These are phyloP conservation scores for Xylaria sp. DNA, from an alignment of 2,329 filamentous ascomycete species.

Conservation along the genomic window DNA sequence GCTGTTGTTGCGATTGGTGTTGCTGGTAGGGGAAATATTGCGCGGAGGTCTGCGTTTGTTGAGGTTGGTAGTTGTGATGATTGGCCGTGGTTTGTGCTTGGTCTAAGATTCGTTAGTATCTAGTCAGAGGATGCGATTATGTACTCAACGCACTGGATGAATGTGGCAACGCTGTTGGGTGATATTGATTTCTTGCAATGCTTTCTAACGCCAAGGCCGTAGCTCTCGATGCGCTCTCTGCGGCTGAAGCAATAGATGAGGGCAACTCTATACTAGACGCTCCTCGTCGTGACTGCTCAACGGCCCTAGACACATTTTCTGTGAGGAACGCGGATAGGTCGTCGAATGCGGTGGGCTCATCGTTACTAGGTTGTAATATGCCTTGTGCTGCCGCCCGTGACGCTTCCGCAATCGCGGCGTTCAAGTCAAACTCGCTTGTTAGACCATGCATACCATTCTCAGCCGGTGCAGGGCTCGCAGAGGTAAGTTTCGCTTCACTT, in stretches of 20 bases:
- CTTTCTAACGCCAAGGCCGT: conserved; percentile 42
- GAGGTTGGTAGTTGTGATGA: conserved; percentile 35
- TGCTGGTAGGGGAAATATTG: conserved; percentile 34
- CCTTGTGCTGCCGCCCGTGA: conserved; percentile 41
- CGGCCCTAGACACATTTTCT: conserved; percentile 40
- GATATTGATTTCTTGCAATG: conserved; percentile 43
- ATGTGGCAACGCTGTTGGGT: conserved; percentile 41
- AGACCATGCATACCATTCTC: conserved; percentile 31
- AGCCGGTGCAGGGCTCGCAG: conserved; percentile 31
- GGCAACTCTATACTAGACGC: conserved; percentile 36
- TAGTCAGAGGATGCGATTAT: not conserved
- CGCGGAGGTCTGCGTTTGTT: conserved; percentile 31
- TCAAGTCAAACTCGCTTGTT: conserved; percentile 39
- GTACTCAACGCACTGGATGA: conserved; percentile 30
- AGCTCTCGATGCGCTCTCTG: conserved; percentile 42
- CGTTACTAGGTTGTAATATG: conserved; percentile 30
- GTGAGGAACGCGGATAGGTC: conserved; percentile 41
- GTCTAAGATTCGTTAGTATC: conserved; percentile 27
- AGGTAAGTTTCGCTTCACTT: conserved; percentile 30
- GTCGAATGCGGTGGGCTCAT: conserved; percentile 32
- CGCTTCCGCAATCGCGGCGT: conserved; percentile 43
- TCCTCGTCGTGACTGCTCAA: conserved; percentile 38
- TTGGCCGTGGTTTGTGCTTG: conserved; percentile 30
- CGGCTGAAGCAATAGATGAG: conserved; percentile 39
- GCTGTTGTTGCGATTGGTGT: conserved; percentile 34